Conservation (phyloP, 176 grass and related monocot genomes). For the Avena atlantica region DNA sequence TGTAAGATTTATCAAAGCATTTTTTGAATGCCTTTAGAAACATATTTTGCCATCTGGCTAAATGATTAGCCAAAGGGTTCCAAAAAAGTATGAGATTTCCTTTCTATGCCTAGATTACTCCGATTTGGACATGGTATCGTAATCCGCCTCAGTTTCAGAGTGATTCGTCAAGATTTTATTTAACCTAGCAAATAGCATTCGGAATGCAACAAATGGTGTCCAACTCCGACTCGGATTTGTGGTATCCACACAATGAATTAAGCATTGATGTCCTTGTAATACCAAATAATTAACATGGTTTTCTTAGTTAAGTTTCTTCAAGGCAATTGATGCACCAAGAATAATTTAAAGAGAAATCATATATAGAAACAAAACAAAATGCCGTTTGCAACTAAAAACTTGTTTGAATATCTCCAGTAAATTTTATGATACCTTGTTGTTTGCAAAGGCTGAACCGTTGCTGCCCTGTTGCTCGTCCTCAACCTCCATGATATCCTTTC, state of each 20-base stretch:
- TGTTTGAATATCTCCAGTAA: background rate
- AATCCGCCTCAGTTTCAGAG: background rate
- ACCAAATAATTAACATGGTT: background rate
- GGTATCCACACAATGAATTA: background rate
- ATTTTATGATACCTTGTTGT: background rate
- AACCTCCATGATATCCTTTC: background rate
- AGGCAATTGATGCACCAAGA: background rate
- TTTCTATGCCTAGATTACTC: background rate
- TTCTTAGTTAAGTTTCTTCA: background rate
- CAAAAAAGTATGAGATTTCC: background rate
- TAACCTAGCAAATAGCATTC: background rate
- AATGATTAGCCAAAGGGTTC: background rate
- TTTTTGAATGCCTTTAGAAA: background rate
- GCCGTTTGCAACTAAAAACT: background rate
- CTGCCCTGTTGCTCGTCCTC: background rate
- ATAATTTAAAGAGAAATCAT: background rate
- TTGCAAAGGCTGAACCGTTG: too few relatives aligned
- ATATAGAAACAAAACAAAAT: background rate
- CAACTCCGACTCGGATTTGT: background rate
- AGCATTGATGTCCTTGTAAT: background rate
- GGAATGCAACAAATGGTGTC: background rate
- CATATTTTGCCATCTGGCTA: background rate
- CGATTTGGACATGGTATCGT: background rate
- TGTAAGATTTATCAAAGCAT: background rate
- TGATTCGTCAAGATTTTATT: background rate